Evolutionary conservation across 352 stramenopile species (phyloP), one percentile per base, ranked within the genome.

Genomic region (Globisporangium yorkense): DNA sequence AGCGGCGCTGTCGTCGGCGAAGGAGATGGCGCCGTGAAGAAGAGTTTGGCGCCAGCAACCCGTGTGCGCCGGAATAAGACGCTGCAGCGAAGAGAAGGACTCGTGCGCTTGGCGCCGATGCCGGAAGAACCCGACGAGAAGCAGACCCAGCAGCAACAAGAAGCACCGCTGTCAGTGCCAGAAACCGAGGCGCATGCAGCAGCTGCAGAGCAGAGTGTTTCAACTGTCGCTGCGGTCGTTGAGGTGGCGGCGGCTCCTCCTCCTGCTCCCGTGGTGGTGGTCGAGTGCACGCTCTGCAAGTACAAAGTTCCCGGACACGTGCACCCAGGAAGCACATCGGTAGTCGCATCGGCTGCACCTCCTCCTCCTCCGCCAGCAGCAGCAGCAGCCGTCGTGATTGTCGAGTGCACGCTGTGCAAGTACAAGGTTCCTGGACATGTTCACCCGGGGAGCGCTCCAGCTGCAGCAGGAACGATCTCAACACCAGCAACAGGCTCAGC

Each of bases 371-470:
- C n/a, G 20, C n/a, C 44, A 31, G 44, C 44, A 16, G n/a, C 44
- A 33, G 44, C 18, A 15, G 18, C 44, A 50, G 6, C 44, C 8
- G 13, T 18, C 24, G 44, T 29, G 13, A n/a, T 29, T 15, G 44
- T 31, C 12, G n/a, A 15, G 7, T 31, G n/a, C 8, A 50, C 69
- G 81, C 35, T 41, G 35, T 41, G 35, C 35, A 41, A 85, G 61
- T 84, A 83, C 62, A 81, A 84, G 21, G 77, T 88, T 1, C 35
- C 71, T 5, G 77, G 77, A 5, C 77, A 87, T 53, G 56, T 80
- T n/a, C 77, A 87, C 44, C 66, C 68, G 12, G 65, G 60, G 0
- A 49, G 33, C 6, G 21, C 20, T 4, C 31, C 58, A 9, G 18
- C 18, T 8, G 35, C 35, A 51, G 54, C 35, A 41, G 35, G 8